Base-by-base conservation (phyloP, 1,284 basidiomycete species). In the Irpex sp. region DNA sequence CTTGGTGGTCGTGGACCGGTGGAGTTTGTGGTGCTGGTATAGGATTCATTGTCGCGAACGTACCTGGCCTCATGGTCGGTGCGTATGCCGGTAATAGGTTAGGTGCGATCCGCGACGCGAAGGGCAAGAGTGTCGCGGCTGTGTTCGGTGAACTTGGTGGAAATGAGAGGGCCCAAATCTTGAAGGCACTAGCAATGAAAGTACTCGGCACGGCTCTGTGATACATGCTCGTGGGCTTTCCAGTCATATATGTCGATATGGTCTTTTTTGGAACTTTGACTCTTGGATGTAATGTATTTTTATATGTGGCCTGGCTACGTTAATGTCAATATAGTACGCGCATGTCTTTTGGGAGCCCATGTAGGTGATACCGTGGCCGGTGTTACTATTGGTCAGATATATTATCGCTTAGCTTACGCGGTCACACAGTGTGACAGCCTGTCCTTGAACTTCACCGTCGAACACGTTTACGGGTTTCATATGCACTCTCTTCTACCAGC, bases 81-180 rank as follows among this genome's bases (percentile, higher is more conserved):
- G 92, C 87, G 1, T 86, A 91, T 69, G 92, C 92, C 0, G 95
- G 95, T 0, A 95, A 94, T 71, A 81, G 91, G 15, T 77, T 97
- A 44, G 95, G 95, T 56, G 93, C 93, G 1, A 82, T 97, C 60
- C 82, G 95, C 60, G 95, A 97, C 71, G 95, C 95, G 1, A 97
- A 97, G 78, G 95, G 91, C 15, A 94, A 93, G 81, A 90, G 89
- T 66, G 94, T 97, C 21, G 93, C 92, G 8, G 82, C 90, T 17
- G 97, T 98, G n/a, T 99, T 99, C 75, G 79, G 83, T 57, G 83
- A 90, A 34, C 82, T 98, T 11, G 89, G 87, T 15, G 84, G 87
- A 2, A 80, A 80, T 59, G 92, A 97, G 81, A 96, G 94, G 73
- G 94, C 96, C 44, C 68, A 98, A 91, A 92, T 98, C 67, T 78